phyloP scores from a whole-genome alignment of 2,329 filamentous ascomycete species.

The Botrytis fragariae region DNA sequence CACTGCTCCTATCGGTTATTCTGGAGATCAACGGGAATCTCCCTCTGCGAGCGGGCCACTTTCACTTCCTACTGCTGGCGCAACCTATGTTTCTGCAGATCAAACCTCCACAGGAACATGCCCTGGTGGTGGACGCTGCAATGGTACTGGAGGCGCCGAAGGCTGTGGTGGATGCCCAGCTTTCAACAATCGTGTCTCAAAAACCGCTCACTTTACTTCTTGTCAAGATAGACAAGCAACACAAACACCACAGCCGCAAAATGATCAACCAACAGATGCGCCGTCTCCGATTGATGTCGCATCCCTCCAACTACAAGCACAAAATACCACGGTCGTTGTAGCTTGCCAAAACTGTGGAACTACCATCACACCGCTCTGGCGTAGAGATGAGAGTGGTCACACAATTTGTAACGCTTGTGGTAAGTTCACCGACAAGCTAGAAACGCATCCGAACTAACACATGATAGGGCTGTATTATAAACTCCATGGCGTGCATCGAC shows the following conservation, averaged over 20 bases:
- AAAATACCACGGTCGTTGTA: constrained; percentile 64
- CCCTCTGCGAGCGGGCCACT: constrained; percentile 38
- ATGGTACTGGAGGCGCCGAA: constrained; percentile 92
- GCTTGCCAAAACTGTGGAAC: constrained; percentile 97
- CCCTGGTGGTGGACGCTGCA: constrained; percentile 90
- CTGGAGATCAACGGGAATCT: constrained; percentile 33
- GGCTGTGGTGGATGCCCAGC: constrained; percentile 95
- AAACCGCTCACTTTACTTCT: constrained; percentile 70
- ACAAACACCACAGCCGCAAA: constrained; percentile 30
- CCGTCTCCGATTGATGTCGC: constrained; percentile 50
- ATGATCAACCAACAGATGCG: constrained; percentile 35
- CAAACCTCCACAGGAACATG: constrained; percentile 80
- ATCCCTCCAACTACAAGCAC: constrained; percentile 44
- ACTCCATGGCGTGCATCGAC: constrained; percentile 87
- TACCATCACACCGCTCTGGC: constrained; percentile 94
- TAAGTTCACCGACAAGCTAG: constrained; percentile 48
- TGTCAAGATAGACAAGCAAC: constrained; percentile 35
- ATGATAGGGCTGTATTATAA: constrained; percentile 81
- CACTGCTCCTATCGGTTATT: constrained; percentile 36
- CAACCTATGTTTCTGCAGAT: constrained; percentile 76
- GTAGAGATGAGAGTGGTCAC: constrained; percentile 88
- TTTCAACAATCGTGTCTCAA: constrained; percentile 94
- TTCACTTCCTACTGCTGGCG: constrained; percentile 44
- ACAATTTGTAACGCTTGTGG: constrained; percentile 99
- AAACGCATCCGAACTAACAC: constrained; percentile 24